Conservation (phyloP, 1,139 yeast genomes). For the Saccharomyces hybrid region DNA sequence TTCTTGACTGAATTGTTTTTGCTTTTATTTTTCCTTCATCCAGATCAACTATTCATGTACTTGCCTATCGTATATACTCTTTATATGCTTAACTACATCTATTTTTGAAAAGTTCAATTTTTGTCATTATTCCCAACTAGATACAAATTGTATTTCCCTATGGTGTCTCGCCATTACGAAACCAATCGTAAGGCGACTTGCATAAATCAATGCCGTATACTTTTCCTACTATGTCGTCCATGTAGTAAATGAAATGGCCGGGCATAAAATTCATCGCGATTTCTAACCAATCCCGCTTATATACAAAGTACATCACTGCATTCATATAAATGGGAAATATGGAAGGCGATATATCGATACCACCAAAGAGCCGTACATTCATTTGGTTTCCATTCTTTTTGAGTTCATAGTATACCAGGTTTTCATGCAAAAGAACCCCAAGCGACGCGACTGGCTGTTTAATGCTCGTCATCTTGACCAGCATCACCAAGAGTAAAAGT, state of each 20-base stretch:
- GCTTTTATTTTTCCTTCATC: background rate
- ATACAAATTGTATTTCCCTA: conserved; percentile 3
- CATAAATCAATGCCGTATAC: conserved; percentile 24
- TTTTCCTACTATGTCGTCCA: conserved; percentile 22
- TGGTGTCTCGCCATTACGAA: conserved; percentile 7
- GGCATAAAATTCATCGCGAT: conserved; percentile 26
- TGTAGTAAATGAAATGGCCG: conserved; percentile 25
- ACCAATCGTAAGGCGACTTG: conserved; percentile 26
- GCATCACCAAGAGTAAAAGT: conserved; percentile 12
- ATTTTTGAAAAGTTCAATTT: background rate
- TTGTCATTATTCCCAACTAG: background rate
- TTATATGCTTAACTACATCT: background rate
- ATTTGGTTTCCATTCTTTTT: conserved; percentile 19
- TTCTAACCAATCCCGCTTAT: conserved; percentile 15
- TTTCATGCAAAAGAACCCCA: conserved; percentile 24
- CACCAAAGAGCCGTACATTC: conserved; percentile 19
- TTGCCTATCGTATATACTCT: background rate
- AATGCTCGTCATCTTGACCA: conserved; percentile 19
- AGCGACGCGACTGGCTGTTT: conserved; percentile 26
- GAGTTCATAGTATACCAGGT: conserved; percentile 23
- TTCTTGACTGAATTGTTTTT: background rate
- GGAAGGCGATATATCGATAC: conserved; percentile 17
- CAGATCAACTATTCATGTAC: background rate
- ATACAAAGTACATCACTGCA: conserved; percentile 15
- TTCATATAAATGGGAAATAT: conserved; percentile 21